A percentile compares a stretch with the other conserved stretches of the same genome.
phyloP scores from a whole-genome alignment of 2,329 filamentous ascomycete genomes.

The Cladophialophora carrionii region DNA sequence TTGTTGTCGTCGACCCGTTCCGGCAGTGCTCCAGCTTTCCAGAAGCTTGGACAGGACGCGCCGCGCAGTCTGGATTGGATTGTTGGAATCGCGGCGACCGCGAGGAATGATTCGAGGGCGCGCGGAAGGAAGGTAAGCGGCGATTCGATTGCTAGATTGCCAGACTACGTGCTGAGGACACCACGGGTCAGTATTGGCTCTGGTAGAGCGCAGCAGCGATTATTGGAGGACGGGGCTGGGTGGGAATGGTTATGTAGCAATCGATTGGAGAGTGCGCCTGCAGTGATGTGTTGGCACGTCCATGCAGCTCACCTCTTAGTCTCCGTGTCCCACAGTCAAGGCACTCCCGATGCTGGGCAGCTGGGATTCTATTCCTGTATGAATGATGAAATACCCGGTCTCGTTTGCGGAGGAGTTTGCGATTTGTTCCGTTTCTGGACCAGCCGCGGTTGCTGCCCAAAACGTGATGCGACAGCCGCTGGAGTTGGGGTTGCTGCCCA shows the following conservation, averaged over 20 bases:
- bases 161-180: constrained; percentile 30
- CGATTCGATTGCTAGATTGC: constrained; percentile 37
- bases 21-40: constrained; percentile 24
- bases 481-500: constrained; percentile 4
- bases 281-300: constrained; percentile 37
- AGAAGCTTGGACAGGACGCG: constrained; percentile 32
- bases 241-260: constrained; percentile 32
- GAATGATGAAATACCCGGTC: constrained; percentile 15
- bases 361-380: constrained; percentile 35
- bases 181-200: constrained; percentile 37
- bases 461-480: constrained; percentile 11
- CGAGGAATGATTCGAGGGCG: constrained; percentile 34
- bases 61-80: constrained; percentile 22
- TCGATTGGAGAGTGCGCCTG: constrained; percentile 36
- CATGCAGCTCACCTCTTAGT: constrained; percentile 38
- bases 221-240: constrained; percentile 35
- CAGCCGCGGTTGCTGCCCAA: constrained; percentile 21
- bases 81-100: constrained; percentile 28
- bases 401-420: constrained; percentile 11
- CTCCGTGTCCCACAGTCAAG: constrained; percentile 31
- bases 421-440: constrained; percentile 11
- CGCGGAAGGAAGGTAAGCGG: constrained; percentile 29
- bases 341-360: constrained; percentile 22
- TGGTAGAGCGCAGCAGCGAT: constrained; percentile 28
- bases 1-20: constrained; percentile 17